Percentiles rank a stretch among this genome's conserved stretches.
Conservation (phyloP, 768 basidiomycete genomes). For the Panaeolus cyanescens region DNA sequence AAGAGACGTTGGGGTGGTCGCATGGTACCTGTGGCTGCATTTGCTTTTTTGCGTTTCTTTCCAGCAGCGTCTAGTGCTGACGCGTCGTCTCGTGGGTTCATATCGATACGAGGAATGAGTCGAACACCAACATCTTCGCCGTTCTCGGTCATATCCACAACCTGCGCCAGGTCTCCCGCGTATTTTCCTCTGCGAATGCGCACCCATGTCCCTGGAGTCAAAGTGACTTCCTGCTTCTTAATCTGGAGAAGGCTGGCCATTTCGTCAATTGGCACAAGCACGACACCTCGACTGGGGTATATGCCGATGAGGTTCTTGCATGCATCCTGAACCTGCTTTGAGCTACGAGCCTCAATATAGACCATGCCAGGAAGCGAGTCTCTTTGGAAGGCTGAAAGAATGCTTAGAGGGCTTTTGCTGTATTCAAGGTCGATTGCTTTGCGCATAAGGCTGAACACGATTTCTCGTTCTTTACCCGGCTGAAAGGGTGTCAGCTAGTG, state of each 20-base stretch:
- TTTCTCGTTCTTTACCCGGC: constrained; percentile 91
- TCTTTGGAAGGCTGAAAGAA: constrained; percentile 93
- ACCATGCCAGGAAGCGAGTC: constrained; percentile 96
- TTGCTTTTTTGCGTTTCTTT: constrained; percentile 78
- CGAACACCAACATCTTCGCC: constrained; percentile 91
- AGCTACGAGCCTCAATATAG: constrained; percentile 91
- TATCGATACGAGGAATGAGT: constrained; percentile 97
- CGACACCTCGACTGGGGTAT: constrained; percentile 79
- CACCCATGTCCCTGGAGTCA: constrained; percentile 91
- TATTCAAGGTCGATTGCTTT: constrained; percentile 88
- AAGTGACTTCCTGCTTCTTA: constrained; percentile 88
- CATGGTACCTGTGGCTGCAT: constrained; percentile 50
- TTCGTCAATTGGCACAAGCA: constrained; percentile 92
- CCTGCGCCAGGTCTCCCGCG: constrained; percentile 92
- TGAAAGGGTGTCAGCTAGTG: constrained; percentile 26
- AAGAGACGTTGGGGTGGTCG: constrained; percentile 92
- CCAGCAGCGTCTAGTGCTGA: constrained; percentile 45
- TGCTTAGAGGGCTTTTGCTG: constrained; percentile 75
- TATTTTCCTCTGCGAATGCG: constrained; percentile 94
- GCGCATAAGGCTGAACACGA: constrained; percentile 93
- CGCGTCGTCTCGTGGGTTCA: constrained; percentile 84
- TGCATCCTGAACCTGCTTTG: constrained; percentile 84
- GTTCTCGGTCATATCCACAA: constrained; percentile 91
- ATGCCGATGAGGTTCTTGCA: constrained; percentile 91
- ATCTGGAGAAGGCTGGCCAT: constrained; percentile 97